Percentiles rank a stretch among this genome's conserved stretches.
Conservation (phyloP, 2,329 filamentous ascomycete genomes). For the Fusarium sp. region DNA sequence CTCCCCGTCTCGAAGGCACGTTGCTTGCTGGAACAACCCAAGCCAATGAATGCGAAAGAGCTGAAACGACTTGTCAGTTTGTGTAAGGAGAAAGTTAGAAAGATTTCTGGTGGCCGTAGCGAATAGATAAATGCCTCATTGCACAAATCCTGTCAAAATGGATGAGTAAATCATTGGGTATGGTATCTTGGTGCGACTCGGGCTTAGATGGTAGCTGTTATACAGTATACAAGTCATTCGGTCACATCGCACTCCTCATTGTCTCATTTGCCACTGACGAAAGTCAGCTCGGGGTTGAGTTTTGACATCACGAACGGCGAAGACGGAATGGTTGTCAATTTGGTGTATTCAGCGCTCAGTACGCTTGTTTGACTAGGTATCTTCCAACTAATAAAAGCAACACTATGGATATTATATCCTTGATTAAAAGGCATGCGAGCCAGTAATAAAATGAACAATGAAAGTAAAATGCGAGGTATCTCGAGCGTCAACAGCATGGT, state of each 20-base stretch:
- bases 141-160: background rate
- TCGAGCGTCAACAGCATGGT: slow-evolving; percentile 15
- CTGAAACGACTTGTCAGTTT: slow-evolving; percentile 48
- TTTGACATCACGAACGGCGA: background rate
- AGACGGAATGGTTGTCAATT: background rate
- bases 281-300: background rate
- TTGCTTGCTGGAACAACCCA: slow-evolving; percentile 50
- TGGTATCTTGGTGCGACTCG: slow-evolving; percentile 18
- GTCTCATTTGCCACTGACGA: background rate
- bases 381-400: slow-evolving; percentile 15
- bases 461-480: slow-evolving; percentile 26
- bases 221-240: slow-evolving; percentile 24
- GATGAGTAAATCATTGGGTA: slow-evolving; percentile 6
- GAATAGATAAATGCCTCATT: slow-evolving; percentile 22
- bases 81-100: slow-evolving; percentile 45
- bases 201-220: slow-evolving; percentile 25
- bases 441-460: background rate
- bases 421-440: slow-evolving; percentile 6
- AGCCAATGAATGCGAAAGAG: slow-evolving; percentile 48
- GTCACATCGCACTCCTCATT: background rate
- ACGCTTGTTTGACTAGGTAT: slow-evolving; percentile 24
- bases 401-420: background rate
- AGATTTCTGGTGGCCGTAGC: slow-evolving; percentile 35
- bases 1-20: slow-evolving; percentile 44
- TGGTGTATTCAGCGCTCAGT: slow-evolving; percentile 9